A percentile compares a stretch with the other conserved stretches of the same genome.
phyloP scores from a whole-genome alignment of 2,329 filamentous ascomycete species.

The Curvularia lunata region DNA sequence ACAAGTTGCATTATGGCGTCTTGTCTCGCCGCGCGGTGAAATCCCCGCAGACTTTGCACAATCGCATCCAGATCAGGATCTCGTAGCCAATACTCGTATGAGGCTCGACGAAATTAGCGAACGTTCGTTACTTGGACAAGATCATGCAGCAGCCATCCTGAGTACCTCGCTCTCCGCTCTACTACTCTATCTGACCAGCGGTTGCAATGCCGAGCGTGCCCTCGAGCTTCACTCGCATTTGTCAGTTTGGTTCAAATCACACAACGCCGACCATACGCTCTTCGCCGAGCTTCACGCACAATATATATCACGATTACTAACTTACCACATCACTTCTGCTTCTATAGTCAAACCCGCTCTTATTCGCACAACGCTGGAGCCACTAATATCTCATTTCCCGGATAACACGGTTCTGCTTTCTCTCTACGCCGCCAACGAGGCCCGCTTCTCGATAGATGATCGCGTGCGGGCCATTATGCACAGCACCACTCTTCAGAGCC shows the following conservation, averaged over 20 bases:
- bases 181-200: conserved; percentile 67
- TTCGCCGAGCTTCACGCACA: conserved; percentile 72
- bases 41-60: conserved; percentile 4
- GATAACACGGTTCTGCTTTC: conserved; percentile 77
- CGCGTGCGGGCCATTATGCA: conserved; percentile 72
- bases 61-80: conserved; percentile 17
- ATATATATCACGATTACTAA: conserved; percentile 69
- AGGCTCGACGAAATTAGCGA: conserved; percentile 51
- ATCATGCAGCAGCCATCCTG: conserved; percentile 55
- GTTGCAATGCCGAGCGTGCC: conserved; percentile 43
- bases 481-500: conserved; percentile 43
- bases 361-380: conserved; percentile 66
- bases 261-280: conserved; percentile 27
- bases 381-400: conserved; percentile 70
- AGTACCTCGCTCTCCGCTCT: conserved; percentile 69
- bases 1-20: conserved; percentile 38
- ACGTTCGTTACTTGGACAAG: conserved; percentile 58
- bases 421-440: conserved; percentile 75
- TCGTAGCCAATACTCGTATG: conserved; percentile 25
- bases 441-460: conserved; percentile 74
- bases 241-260: conserved; percentile 30
- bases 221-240: conserved; percentile 48
- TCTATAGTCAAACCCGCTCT: conserved; percentile 72
- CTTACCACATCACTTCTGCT: conserved; percentile 66
- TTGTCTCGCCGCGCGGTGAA: conserved; percentile 42